Conservation (phyloP, 768 basidiomycete genomes). For the Russula earlei region DNA sequence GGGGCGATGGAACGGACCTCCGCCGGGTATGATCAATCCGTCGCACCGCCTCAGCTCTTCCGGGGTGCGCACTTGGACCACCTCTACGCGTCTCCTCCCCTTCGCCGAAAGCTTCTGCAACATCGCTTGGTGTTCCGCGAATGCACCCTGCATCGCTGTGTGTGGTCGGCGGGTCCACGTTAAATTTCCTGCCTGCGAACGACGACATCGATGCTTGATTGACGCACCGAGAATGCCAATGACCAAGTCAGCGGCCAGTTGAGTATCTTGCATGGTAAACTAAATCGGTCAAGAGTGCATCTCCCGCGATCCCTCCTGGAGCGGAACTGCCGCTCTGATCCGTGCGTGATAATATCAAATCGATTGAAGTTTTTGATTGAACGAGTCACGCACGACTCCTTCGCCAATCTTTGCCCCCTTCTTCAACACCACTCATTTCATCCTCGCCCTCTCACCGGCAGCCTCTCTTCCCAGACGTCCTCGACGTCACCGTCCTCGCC, state of each 20-base stretch:
- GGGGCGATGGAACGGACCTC: too few relatives aligned
- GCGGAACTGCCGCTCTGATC: not conserved
- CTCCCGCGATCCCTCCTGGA: too few relatives aligned
- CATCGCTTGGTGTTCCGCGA: conserved; percentile 73
- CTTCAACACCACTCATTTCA: too few relatives aligned
- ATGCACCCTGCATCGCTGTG: conserved; percentile 86
- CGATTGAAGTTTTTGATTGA: too few relatives aligned
- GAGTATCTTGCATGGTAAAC: conserved; percentile 5
- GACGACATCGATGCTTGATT: not conserved
- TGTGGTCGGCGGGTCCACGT: not conserved
- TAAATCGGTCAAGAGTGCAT: too few relatives aligned
- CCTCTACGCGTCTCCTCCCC: conserved; percentile 35
- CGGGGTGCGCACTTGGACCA: conserved; percentile 57
- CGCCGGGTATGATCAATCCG: conserved; percentile 89
- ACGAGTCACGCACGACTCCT: too few relatives aligned
- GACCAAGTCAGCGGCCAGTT: conserved; percentile 1
- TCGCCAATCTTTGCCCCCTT: too few relatives aligned
- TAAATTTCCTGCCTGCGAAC: not conserved
- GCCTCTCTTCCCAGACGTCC: too few relatives aligned
- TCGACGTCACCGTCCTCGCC: too few relatives aligned
- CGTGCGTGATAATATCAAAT: too few relatives aligned
- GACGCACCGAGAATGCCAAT: conserved; percentile 20
- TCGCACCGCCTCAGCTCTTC: conserved; percentile 71
- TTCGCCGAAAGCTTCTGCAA: conserved; percentile 48
- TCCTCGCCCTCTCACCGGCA: too few relatives aligned